Evolutionary conservation across 768 basidiomycete species (phyloP).

Genomic region (Lactarius sp.): DNA sequence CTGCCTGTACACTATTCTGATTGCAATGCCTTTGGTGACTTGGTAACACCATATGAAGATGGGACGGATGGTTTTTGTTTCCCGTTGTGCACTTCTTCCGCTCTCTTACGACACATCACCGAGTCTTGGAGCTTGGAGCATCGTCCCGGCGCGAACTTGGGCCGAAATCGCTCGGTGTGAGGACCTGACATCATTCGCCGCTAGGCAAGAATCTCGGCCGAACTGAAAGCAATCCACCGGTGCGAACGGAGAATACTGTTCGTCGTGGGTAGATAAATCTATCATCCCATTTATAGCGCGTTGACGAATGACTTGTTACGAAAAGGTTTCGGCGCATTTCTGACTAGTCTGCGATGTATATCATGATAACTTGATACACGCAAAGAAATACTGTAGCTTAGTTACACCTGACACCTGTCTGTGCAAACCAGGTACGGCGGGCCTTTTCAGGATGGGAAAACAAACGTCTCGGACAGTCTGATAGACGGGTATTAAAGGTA

Average conservation of each 20-base stretch:
- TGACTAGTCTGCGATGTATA: no score
- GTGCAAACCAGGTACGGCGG: not conserved
- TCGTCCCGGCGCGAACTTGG: not conserved
- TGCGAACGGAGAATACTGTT: not conserved
- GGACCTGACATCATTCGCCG: not conserved
- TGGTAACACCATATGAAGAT: not conserved
- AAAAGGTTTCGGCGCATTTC: no score
- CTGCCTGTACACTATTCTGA: no score
- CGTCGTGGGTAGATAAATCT: not conserved
- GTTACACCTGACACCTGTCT: not conserved
- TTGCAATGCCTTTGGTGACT: not conserved
- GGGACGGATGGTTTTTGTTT: not conserved
- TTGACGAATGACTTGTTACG: not conserved
- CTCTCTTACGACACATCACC: conserved; percentile 10
- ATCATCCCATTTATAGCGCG: not conserved
- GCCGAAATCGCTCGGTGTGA: not conserved
- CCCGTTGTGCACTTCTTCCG: not conserved
- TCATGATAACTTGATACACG: no score
- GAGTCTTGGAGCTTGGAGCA: not conserved
- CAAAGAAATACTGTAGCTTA: no score
- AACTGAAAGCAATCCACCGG: not conserved
- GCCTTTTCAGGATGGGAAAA: not conserved
- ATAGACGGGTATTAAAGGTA: not conserved
- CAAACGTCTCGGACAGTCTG: not conserved
- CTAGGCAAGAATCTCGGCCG: not conserved